These are phyloP conservation scores for Scutellaria minor DNA, from an alignment of 257 asterid species.

Conservation along the genomic window DNA sequence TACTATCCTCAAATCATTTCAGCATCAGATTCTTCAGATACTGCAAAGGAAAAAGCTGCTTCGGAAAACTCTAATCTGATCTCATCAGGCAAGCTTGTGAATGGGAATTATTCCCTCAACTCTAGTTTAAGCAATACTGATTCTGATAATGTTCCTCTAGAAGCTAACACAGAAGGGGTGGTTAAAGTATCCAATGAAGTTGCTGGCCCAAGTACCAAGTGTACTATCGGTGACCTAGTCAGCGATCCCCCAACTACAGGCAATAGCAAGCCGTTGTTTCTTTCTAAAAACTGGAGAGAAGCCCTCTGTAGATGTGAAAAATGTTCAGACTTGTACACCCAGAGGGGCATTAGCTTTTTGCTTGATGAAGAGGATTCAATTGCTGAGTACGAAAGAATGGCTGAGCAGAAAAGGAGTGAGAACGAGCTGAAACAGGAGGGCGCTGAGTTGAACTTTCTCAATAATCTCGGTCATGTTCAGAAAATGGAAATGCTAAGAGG, in stretches of 20 bases:
- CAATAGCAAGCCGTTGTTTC: constrained; percentile 66
- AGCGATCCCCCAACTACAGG: constrained; percentile 42
- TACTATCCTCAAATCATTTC: constrained; percentile 63
- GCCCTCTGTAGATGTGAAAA: constrained; percentile 68
- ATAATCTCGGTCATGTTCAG: constrained; percentile 78
- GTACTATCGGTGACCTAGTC: constrained; percentile 57
- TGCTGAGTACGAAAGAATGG: constrained; percentile 84
- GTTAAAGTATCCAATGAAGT: constrained; percentile 37
- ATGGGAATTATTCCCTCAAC: constrained; percentile 38
- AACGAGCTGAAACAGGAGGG: constrained; percentile 76
- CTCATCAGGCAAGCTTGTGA: constrained; percentile 37
- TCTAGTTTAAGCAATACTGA: constrained; percentile 28
- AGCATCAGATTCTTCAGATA: constrained; percentile 38
- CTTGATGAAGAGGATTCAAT: constrained; percentile 86
- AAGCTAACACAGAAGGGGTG: constrained; percentile 13
- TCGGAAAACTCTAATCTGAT: constrained; percentile 42
- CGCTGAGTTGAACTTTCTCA: constrained; percentile 61
- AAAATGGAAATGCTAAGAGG: constrained; percentile 84
- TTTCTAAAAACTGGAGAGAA: constrained; percentile 82
- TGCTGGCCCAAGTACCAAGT: constrained; percentile 56
- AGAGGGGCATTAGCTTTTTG: constrained; percentile 67
- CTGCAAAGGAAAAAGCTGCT: constrained; percentile 49
- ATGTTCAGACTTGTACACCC: constrained; percentile 62
- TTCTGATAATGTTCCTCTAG: constrained; percentile 21
- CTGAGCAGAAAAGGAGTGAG: constrained; percentile 78